Evolutionary conservation across 2,329 filamentous ascomycete genomes (phyloP), one percentile per base, ranked within the genome.

Genomic region (Cladophialophora chaetospira): DNA sequence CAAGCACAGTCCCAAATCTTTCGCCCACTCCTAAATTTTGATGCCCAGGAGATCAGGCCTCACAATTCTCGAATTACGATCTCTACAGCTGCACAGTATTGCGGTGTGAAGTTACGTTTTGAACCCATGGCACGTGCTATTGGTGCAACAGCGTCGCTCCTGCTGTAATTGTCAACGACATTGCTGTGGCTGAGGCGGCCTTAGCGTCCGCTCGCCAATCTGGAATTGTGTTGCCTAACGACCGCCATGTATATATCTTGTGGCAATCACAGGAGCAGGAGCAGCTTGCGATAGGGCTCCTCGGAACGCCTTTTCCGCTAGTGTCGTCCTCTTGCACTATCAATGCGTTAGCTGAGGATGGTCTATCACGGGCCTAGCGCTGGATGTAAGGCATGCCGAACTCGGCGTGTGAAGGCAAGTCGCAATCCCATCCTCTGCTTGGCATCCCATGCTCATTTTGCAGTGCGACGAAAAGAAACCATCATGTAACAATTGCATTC

Each of bases 401-500:
- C 50, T 45, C 62, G 65, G 13, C 60, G 63, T 36, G 62, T 67
- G 10, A 67, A 65, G 47, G 65, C 66, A 33, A 28, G 58, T 45
- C 28, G 13, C 54, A 33, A 58, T 26, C 10, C 15, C 38, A 3
- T 17, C 17, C 33, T 5, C 23, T 36, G 3, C 5, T 21, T 21
- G 13, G 8, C 13, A 43, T 43, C 15, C 8, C 11, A 43, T 43
- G 19, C 48, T 31, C 9, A 51, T 29, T 13, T 33, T 13, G 23
- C 33, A 67, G 65, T 67, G 65, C 57, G 63, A 65, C 42, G 58
- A 62, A 55, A 49, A 42, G n/a, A 53, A 57, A 51, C 65, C 65
- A 19, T 36, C 55, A n/a, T 65, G 63, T 43, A 55, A 57, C 51
- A 76, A 63, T 13, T 65, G 63, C 36, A 48, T 38, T 25, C 54